Conservation (phyloP, 2,329 filamentous ascomycete genomes). For the Zasmidium cellare region DNA sequence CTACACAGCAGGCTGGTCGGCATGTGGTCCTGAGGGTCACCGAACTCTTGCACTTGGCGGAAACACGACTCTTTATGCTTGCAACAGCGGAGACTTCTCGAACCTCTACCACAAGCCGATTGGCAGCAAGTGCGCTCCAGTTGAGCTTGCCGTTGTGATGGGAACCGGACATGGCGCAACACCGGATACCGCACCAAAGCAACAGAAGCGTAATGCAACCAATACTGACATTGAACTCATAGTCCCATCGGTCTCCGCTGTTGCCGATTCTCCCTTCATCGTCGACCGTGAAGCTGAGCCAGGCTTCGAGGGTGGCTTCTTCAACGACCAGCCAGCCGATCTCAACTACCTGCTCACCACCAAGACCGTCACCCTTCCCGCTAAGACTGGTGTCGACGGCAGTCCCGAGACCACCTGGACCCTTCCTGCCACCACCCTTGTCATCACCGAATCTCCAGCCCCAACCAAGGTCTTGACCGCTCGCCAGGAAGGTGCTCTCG, state of each 20-base stretch:
- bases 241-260: not conserved
- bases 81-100: constrained; percentile 72
- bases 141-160: not conserved
- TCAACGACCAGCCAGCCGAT: not conserved
- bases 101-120: constrained; percentile 70
- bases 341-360: not conserved
- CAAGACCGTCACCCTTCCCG: not conserved
- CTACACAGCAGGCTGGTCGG: constrained; percentile 72
- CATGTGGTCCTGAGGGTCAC: constrained; percentile 57
- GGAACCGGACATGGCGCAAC: too few species aligned
- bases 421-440: not conserved
- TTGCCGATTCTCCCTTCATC: not conserved
- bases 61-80: constrained; percentile 70
- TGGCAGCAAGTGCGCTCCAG: not conserved
- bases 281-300: not conserved
- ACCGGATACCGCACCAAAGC: not conserved
- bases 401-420: not conserved
- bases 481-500: not conserved
- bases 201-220: not conserved
- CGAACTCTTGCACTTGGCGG: constrained; percentile 67
- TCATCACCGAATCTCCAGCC: not conserved
- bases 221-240: not conserved
- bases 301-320: not conserved
- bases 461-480: not conserved
- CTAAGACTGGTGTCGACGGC: not conserved